Conservation (phyloP, 345 rosid species). For the Adansonia digitata region DNA sequence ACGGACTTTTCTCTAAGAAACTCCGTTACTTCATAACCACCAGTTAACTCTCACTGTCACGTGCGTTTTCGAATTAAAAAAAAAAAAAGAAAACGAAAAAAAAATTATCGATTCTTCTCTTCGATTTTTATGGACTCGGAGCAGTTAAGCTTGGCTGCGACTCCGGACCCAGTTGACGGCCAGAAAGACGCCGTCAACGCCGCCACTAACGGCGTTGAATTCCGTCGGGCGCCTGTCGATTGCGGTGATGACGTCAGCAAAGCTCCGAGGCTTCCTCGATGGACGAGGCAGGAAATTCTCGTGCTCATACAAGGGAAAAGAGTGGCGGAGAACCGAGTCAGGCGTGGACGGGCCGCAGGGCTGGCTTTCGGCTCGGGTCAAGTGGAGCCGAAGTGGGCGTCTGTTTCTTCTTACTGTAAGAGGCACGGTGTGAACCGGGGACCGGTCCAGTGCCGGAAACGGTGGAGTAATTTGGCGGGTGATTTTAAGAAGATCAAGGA, state of each 20-base stretch:
- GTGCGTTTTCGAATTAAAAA: slow-evolving; percentile 2
- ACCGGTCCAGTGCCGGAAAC: slow-evolving; percentile 96
- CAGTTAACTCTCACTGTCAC: not conserved
- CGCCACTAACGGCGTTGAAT: slow-evolving; percentile 40
- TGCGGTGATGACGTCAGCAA: slow-evolving; percentile 58
- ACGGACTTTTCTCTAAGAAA: not conserved
- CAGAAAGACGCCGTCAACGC: slow-evolving; percentile 44
- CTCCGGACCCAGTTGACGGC: slow-evolving; percentile 34
- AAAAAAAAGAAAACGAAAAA: not conserved
- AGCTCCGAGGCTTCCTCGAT: slow-evolving; percentile 83
- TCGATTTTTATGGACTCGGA: slow-evolving; percentile 44
- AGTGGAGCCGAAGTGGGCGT: slow-evolving; percentile 92
- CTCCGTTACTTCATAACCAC: not conserved
- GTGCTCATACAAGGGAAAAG: slow-evolving; percentile 93
- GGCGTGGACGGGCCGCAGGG: slow-evolving; percentile 70
- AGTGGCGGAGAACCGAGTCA: slow-evolving; percentile 81
- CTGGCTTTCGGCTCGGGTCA: slow-evolving; percentile 64
- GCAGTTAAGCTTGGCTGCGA: slow-evolving; percentile 38
- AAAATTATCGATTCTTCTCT: not conserved
- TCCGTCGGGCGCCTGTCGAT: slow-evolving; percentile 29
- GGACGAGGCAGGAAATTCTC: slow-evolving; percentile 96
- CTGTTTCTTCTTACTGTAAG: slow-evolving; percentile 82
- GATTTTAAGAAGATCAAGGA: slow-evolving; percentile 93
- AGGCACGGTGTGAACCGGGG: slow-evolving; percentile 93
- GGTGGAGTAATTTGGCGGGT: slow-evolving; percentile 98